Percentiles rank a stretch among this genome's conserved stretches.
phyloP scores from a whole-genome alignment of 208 protist species.

The Wallacemonas sp. region DNA sequence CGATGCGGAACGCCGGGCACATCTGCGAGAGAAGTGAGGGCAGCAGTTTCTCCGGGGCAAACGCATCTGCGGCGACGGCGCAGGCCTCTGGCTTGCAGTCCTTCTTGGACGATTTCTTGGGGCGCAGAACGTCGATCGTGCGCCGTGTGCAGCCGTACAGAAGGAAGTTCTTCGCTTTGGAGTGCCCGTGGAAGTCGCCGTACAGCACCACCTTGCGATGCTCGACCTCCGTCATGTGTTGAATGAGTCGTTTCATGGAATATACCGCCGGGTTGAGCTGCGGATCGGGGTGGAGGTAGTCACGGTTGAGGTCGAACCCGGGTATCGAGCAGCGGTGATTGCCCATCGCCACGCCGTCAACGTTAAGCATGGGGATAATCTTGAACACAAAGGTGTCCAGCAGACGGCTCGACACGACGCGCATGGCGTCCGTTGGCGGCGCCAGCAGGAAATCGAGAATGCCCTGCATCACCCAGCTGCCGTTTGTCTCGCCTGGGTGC shows the following conservation, averaged over 20 bases:
- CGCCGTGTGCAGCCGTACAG: slow-evolving; percentile 92
- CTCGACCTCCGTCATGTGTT: slow-evolving; percentile 62
- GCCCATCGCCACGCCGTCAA: slow-evolving; percentile 97
- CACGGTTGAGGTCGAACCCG: slow-evolving; percentile 95
- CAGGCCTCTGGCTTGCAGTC: not conserved
- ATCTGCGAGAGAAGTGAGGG: slow-evolving; percentile 54
- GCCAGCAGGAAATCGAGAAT: slow-evolving; percentile 86
- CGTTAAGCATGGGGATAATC: slow-evolving; percentile 98
- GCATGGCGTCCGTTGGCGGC: not conserved
- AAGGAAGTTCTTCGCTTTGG: slow-evolving; percentile 93
- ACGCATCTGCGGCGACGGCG: not conserved
- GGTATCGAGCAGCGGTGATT: slow-evolving; percentile 96
- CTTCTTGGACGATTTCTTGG: not conserved
- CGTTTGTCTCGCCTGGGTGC: slow-evolving; percentile 97
- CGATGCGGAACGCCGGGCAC: slow-evolving; percentile 66
- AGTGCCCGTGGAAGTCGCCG: slow-evolving; percentile 96
- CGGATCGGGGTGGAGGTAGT: slow-evolving; percentile 79
- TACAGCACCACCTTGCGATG: slow-evolving; percentile 83
- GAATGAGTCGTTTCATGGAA: slow-evolving; percentile 72
- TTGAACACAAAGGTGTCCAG: slow-evolving; percentile 90
- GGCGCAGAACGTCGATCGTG: slow-evolving; percentile 19
- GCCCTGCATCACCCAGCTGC: slow-evolving; percentile 96
- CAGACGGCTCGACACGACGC: slow-evolving; percentile 16
- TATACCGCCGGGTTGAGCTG: slow-evolving; percentile 83
- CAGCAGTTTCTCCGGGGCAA: slow-evolving; percentile 72